Percentiles rank a stretch among this genome's conserved stretches.
These are phyloP conservation scores for Arthrobotrys sinensis DNA, from an alignment of 2,329 filamentous ascomycete species.

Conservation along the genomic window DNA sequence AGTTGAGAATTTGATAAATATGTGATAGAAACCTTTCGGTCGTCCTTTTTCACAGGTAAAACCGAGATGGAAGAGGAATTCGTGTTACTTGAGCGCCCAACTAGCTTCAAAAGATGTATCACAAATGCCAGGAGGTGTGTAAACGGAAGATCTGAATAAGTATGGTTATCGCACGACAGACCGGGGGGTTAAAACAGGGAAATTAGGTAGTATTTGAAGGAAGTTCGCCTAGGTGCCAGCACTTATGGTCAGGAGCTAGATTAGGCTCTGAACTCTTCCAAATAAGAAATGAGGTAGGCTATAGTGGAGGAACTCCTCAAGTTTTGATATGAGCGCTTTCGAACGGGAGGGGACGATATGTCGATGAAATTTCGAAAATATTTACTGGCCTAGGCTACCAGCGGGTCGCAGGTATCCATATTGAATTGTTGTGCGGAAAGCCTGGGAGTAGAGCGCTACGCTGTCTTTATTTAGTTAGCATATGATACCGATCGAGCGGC, in stretches of 20 bases:
- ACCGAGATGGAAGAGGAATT: not conserved
- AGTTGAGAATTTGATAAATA: not conserved
- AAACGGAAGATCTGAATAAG: slow-evolving; percentile 9
- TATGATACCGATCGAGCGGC: too few species aligned
- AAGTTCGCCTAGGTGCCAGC: not conserved
- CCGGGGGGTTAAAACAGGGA: not conserved
- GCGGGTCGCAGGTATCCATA: not conserved
- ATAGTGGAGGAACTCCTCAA: not conserved
- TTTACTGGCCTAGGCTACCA: slow-evolving; percentile 3
- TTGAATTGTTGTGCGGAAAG: not conserved
- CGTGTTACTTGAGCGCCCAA: not conserved
- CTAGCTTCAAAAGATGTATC: slow-evolving; percentile 1
- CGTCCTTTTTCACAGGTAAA: not conserved
- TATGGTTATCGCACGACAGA: not conserved
- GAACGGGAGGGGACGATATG: not conserved
- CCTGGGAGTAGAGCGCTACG: not conserved
- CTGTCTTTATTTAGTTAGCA: too few species aligned
- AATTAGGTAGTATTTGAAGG: slow-evolving; percentile 1
- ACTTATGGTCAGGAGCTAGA: not conserved
- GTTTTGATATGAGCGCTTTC: not conserved
- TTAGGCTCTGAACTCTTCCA: not conserved
- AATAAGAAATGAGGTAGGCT: not conserved
- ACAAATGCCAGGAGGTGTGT: slow-evolving; percentile 9
- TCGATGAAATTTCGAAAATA: not conserved
- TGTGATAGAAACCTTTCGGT: not conserved